These are phyloP conservation scores for Solanum hybrid DNA, from an alignment of 305 asterid genomes.

Conservation along the genomic window DNA sequence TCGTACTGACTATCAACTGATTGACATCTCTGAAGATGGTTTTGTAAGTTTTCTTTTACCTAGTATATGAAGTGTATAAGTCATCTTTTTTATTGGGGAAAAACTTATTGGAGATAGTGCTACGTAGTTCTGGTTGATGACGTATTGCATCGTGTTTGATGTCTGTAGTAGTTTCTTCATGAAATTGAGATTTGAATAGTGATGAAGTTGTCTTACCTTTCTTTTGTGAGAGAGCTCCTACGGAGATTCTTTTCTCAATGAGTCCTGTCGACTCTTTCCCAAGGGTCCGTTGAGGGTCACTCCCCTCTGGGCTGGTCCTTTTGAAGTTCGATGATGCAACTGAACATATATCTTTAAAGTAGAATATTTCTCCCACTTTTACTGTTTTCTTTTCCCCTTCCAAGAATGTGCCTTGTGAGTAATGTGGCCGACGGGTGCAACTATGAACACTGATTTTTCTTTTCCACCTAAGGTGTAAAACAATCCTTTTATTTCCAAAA, in stretches of 20 bases:
- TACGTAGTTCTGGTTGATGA: not conserved
- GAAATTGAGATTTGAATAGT: not conserved
- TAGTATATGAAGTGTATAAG: not conserved
- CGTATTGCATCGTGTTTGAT: not conserved
- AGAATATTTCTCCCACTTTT: not conserved
- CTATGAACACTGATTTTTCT: not conserved
- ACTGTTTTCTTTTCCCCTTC: not conserved
- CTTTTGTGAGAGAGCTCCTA: not conserved
- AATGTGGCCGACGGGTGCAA: not conserved
- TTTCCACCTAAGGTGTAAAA: not conserved
- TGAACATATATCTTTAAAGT: not conserved
- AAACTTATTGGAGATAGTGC: not conserved
- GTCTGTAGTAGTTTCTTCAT: not conserved
- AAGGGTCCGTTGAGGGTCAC: not conserved
- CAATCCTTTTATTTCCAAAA: not conserved
- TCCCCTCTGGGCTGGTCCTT: not conserved
- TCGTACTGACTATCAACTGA: conserved; percentile 45
- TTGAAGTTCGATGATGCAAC: not conserved
- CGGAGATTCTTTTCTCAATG: not conserved
- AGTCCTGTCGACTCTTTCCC: not conserved
- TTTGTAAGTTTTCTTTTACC: conserved; percentile 21
- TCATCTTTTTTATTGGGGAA: not conserved
- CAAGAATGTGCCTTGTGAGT: not conserved
- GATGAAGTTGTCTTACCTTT: not conserved
- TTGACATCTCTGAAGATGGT: conserved; percentile 46